Evolutionary conservation across 495 filamentous ascomycete species (phyloP), one percentile per base, ranked within the genome.

Genomic region (Cryomyces minteri): DNA sequence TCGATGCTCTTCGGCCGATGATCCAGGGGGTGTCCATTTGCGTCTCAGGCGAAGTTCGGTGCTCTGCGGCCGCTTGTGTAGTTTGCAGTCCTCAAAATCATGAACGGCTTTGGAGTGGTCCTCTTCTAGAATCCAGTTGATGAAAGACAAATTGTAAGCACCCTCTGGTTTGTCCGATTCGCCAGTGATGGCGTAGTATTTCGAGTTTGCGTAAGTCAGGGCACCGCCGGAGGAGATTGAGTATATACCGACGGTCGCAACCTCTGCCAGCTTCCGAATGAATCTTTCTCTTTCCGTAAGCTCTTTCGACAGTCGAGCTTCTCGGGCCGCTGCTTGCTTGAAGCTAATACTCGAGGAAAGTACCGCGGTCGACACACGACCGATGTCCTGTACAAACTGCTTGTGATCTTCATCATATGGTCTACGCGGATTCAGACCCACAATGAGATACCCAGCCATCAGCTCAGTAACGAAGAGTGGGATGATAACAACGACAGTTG

Each of bases 201-300:
- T 78, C 39, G 82, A 75, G 56, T 84, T 84, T 49, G 71, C 76
- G 55, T 78, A 82, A n/a, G 67, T 76, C 44, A 82, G 73, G 32
- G 65, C 60, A 0, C 79, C 79, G 31, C 58, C 46, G 1, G 70
- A 64, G 53, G 80, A 66, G 38, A 77, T 77, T 51, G 82, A 82
- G 53, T 83, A 82, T 62, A 84, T 71, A 7, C 79, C 79, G 0
- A 80, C 77, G 6, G 78, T 78, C 4, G 76, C 73, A 48, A 80
- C 79, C 55, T 82, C 79, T 6, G 79, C 76, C 77, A 84, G 81
- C 31, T 76, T 63, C 4, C 77, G 80, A 54, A 84, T 83, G 43
- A 71, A 74, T n/a, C 73, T 73, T 55, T 84, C 79, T 48, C 69
- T 77, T 53, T 82, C 77, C 25, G 71, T 66, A 3, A 76, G 77